A percentile compares a stretch with the other conserved stretches of the same genome.
These are phyloP conservation scores for Bacterosira constricta DNA, from an alignment of 108 stramenopile genomes.

Conservation along the genomic window DNA sequence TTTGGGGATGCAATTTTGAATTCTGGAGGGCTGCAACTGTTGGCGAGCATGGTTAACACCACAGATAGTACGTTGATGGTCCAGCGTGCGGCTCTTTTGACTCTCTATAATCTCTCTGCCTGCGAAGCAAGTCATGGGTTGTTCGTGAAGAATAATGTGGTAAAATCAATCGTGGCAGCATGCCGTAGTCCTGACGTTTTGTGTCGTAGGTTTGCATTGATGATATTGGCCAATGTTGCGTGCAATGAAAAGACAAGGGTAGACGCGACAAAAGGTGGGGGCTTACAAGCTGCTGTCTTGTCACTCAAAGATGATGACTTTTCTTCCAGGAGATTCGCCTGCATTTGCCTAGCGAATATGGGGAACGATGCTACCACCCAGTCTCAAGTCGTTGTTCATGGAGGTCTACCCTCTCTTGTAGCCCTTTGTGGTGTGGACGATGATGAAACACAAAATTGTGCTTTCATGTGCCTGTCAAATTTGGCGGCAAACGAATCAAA, in stretches of 20 bases:
- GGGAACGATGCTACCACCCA: slow-evolving; percentile 65
- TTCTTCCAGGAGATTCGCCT: slow-evolving; percentile 60
- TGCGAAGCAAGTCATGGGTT: slow-evolving; percentile 48
- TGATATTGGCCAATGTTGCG: slow-evolving; percentile 74
- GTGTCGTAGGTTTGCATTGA: slow-evolving; percentile 68
- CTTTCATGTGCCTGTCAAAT: slow-evolving; percentile 71
- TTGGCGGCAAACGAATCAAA: slow-evolving; percentile 74
- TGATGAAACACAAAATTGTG: slow-evolving; percentile 25
- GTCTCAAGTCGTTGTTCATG: slow-evolving; percentile 78
- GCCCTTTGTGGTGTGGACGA: slow-evolving; percentile 49
- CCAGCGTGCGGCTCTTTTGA: slow-evolving; percentile 59
- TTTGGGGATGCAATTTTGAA: slow-evolving; percentile 57
- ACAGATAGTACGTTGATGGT: slow-evolving; percentile 41
- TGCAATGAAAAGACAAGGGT: slow-evolving; percentile 67
- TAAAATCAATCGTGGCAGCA: slow-evolving; percentile 52
- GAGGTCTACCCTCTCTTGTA: slow-evolving; percentile 48
- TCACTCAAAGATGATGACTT: slow-evolving; percentile 62
- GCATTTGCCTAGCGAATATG: slow-evolving; percentile 80
- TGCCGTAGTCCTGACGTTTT: slow-evolving; percentile 58
- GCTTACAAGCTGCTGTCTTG: slow-evolving; percentile 69
- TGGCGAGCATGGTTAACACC: slow-evolving; percentile 49
- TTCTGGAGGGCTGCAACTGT: slow-evolving; percentile 61
- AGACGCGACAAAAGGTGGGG: slow-evolving; percentile 61
- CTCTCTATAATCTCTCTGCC: slow-evolving; percentile 63
- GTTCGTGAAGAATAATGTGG: slow-evolving; percentile 43